These are phyloP conservation scores for Perilla frutescens DNA, from an alignment of 257 asterid species.

Conservation along the genomic window DNA sequence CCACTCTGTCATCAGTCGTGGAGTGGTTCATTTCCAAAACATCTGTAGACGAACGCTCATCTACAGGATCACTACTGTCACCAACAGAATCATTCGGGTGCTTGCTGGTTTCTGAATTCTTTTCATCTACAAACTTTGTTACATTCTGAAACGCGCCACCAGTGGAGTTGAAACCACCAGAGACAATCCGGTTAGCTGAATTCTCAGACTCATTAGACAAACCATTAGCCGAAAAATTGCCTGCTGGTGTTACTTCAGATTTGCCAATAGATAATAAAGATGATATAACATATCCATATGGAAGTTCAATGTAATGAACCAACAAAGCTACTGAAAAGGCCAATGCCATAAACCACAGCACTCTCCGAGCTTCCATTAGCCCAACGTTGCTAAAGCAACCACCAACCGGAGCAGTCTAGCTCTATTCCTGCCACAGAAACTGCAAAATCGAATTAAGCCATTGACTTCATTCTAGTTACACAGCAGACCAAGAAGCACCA, in stretches of 20 bases:
- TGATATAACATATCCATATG: conserved; percentile 55
- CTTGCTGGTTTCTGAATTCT: conserved; percentile 16
- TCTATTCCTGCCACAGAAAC: not conserved
- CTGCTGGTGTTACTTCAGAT: conserved; percentile 33
- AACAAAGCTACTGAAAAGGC: conserved; percentile 52
- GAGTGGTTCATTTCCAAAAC: conserved; percentile 24
- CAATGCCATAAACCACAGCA: conserved; percentile 55
- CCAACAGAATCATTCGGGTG: conserved; percentile 18
- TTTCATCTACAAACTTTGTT: conserved; percentile 11
- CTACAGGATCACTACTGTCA: conserved; percentile 13
- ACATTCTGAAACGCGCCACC: conserved; percentile 14
- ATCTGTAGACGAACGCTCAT: conserved; percentile 22
- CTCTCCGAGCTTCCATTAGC: conserved; percentile 49
- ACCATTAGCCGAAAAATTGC: not conserved
- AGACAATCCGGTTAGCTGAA: not conserved
- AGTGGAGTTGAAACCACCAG: conserved; percentile 27
- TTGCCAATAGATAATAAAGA: conserved; percentile 46
- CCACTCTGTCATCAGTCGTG: conserved; percentile 8
- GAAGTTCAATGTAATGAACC: conserved; percentile 65
- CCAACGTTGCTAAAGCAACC: conserved; percentile 16
- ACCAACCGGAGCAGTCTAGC: conserved; percentile 5
- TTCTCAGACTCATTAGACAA: conserved; percentile 22
- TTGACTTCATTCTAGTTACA: conserved; percentile 16
- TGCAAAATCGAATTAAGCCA: not conserved
- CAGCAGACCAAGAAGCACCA: conserved; percentile 5